Base-by-base conservation (phyloP, 352 stramenopile species). In the Globisporangium paddicum region DNA sequence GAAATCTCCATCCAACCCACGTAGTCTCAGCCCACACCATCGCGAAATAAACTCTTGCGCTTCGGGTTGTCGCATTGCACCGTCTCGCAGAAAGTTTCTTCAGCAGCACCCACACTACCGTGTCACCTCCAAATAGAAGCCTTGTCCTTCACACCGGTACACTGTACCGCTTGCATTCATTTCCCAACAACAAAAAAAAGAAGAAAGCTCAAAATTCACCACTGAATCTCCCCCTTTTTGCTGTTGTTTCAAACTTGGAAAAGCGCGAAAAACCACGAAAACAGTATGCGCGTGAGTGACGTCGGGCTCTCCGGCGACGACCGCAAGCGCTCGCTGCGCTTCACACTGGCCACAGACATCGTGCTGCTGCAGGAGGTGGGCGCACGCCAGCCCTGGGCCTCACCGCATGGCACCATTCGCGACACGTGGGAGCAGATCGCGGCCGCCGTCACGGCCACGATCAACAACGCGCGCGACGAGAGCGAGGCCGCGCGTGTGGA, bases 361-460 rank as follows among this genome's bases (percentile, higher is more conserved):
- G 45, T 62, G 23, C 34, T 62, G 55, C 55, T 62, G 18, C 55
- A 52, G 10, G 55, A 62, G 35, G 55, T 62, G 45, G 41, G 48
- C 18, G 34, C 16, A 1, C 55, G 19, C 45, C 44, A 52, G 25
- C 55, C 55, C 10, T 62, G 55, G 55, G 32, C 55, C 5, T 62
- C 55, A 25, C 55, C 55, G 3, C 55, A 62, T n/a, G 55, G 55
- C 19, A 62, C 54, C 34, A 62, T 62, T 34, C 55, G 55, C 34
- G 55, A 62, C 23, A 62, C 55, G 21, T 62, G 55, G 55, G 45
- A 62, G 45, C 55, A 62, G 55, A 62, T 62, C 35, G 55, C 55
- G 9, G 32, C 32, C 11, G 45, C 45, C 6, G 55, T 62, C 34
- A 62, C 55, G 18, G 34, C 44, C 1, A 32, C 34, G 21, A 62